phyloP scores from a whole-genome alignment of 2,329 filamentous ascomycete genomes.

The Talaromyces sp. region DNA sequence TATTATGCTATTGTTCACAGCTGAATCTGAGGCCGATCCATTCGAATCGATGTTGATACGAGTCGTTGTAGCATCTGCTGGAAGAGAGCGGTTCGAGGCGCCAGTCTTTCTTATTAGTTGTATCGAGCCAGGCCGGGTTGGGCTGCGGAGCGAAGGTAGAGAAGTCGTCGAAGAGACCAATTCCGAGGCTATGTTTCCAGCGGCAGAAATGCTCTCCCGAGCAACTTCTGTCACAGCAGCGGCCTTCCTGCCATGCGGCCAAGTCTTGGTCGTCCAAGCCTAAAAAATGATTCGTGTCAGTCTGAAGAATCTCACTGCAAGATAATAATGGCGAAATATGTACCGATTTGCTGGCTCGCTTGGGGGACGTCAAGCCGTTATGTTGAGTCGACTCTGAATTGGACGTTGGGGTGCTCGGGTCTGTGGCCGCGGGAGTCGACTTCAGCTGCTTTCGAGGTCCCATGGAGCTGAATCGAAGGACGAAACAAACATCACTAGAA shows the following conservation, averaged over 20 bases:
- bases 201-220: slow-evolving; percentile 48
- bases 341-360: slow-evolving; percentile 29
- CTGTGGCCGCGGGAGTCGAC: slow-evolving; percentile 35
- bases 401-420: slow-evolving; percentile 26
- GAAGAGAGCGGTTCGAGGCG: slow-evolving; percentile 43
- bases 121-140: slow-evolving; percentile 35
- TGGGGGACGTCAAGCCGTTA: slow-evolving; percentile 25
- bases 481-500: slow-evolving; percentile 9
- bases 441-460: slow-evolving; percentile 45
- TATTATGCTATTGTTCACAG: slow-evolving; percentile 19
- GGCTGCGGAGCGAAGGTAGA: slow-evolving; percentile 26
- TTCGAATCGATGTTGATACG: slow-evolving; percentile 45
- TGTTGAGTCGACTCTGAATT: slow-evolving; percentile 23
- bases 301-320: neutral
- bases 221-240: slow-evolving; percentile 49
- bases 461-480: slow-evolving; percentile 37
- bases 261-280: slow-evolving; percentile 47
- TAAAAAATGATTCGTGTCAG: slow-evolving; percentile 17
- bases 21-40: slow-evolving; percentile 32
- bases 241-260: slow-evolving; percentile 46
- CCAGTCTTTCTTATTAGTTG: slow-evolving; percentile 42
- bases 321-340: slow-evolving; percentile 23
- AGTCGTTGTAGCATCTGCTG: slow-evolving; percentile 44
- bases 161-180: slow-evolving; percentile 31
- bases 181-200: slow-evolving; percentile 37